phyloP scores from a whole-genome alignment of 805 yeast species.

The Nakazawaea pomicola region DNA sequence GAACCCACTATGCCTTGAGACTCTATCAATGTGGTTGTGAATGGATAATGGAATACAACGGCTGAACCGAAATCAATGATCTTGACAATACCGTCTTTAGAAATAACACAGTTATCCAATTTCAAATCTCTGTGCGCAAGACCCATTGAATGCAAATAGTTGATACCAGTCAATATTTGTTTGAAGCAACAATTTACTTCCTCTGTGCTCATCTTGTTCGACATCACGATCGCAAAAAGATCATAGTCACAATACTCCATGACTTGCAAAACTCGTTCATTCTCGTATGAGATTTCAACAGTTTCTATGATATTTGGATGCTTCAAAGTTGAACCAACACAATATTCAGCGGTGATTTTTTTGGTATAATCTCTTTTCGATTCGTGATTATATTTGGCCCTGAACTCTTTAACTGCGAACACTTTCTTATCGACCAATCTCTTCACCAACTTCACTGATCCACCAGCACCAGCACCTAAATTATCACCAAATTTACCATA shows the following conservation, averaged over 20 bases:
- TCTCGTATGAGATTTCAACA: constrained; percentile 85
- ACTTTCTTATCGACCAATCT: constrained; percentile 62
- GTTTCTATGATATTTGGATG: constrained; percentile 91
- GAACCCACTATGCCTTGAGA: constrained; percentile 85
- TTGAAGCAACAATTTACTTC: constrained; percentile 89
- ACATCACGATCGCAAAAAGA: constrained; percentile 90
- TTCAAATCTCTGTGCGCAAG: constrained; percentile 89
- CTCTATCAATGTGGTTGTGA: constrained; percentile 63
- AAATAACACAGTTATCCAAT: constrained; percentile 87
- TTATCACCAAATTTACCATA: constrained; percentile 81
- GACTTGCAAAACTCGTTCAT: constrained; percentile 80
- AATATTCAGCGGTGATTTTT: constrained; percentile 90
- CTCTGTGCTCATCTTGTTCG: constrained; percentile 73
- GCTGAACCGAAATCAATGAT: constrained; percentile 93
- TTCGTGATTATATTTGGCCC: constrained; percentile 71
- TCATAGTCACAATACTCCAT: constrained; percentile 95
- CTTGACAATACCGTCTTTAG: constrained; percentile 77
- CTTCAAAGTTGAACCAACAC: constrained; percentile 85
- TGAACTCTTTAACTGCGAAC: constrained; percentile 90
- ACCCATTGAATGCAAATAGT: constrained; percentile 79
- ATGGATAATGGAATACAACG: constrained; percentile 86
- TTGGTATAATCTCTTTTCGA: constrained; percentile 81
- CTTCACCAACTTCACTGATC: constrained; percentile 72
- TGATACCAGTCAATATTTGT: constrained; percentile 76
- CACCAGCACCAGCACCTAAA: constrained; percentile 95